These are phyloP conservation scores for Myxozyma udenii DNA, from an alignment of 805 yeast genomes.

Conservation along the genomic window DNA sequence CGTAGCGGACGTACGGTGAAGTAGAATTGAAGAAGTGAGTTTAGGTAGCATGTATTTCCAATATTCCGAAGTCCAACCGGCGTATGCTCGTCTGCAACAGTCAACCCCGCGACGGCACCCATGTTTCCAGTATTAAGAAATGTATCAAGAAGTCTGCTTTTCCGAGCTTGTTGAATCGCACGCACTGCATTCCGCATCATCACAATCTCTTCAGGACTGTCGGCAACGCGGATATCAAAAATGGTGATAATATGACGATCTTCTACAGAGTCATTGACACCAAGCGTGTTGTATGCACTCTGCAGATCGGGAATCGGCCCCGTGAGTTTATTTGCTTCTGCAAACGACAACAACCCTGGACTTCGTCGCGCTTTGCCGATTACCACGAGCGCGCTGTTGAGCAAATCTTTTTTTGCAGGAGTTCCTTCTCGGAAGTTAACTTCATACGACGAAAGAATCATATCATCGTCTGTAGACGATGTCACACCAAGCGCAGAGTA, in stretches of 20 bases:
- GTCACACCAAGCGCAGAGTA: constrained; percentile 52
- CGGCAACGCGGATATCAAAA: constrained; percentile 42
- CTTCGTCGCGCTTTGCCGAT: constrained; percentile 37
- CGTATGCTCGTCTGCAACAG: constrained; percentile 24
- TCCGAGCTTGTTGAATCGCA: constrained; percentile 58
- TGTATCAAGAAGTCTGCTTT: constrained; percentile 55
- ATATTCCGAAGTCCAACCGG: constrained; percentile 93
- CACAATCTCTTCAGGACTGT: constrained; percentile 50
- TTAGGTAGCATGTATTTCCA: constrained; percentile 93
- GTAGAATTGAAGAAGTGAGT: constrained; percentile 85
- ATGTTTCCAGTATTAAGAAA: constrained; percentile 39
- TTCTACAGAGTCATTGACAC: constrained; percentile 25
- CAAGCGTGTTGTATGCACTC: constrained; percentile 27
- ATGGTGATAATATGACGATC: constrained; percentile 27
- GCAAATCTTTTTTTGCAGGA: constrained; percentile 20
- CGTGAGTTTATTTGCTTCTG: constrained; percentile 31
- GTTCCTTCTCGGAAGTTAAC: constrained; percentile 53
- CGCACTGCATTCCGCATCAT: constrained; percentile 57
- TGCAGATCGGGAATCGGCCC: constrained; percentile 24
- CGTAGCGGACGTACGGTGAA: constrained; percentile 82
- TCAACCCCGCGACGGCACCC: background rate
- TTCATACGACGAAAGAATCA: constrained; percentile 71
- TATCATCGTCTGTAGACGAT: constrained; percentile 60
- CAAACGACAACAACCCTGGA: constrained; percentile 32
- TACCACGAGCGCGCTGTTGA: constrained; percentile 33